Conservation (phyloP, 495 filamentous ascomycete genomes). For the Peziza echinospora region DNA sequence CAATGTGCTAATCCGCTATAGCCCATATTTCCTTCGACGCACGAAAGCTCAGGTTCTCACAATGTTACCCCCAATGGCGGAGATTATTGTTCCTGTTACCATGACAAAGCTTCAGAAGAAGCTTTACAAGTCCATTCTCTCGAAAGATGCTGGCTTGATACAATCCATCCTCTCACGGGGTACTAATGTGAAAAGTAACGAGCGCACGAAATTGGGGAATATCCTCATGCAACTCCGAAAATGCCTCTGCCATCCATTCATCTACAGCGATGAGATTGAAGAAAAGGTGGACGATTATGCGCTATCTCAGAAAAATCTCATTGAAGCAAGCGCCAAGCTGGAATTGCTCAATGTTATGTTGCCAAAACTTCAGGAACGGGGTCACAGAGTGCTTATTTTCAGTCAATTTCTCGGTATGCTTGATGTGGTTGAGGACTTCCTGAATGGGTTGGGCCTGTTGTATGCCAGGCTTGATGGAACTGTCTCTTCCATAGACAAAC, state of each 20-base stretch:
- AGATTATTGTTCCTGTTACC: constrained; percentile 81
- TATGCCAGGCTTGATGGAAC: constrained; percentile 74
- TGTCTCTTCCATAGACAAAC: constrained; percentile 60
- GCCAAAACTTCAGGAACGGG: constrained; percentile 68
- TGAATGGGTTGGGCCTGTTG: constrained; percentile 42
- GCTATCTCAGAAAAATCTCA: constrained; percentile 49
- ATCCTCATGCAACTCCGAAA: constrained; percentile 91
- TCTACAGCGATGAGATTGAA: constrained; percentile 76
- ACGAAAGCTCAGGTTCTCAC: constrained; percentile 79
- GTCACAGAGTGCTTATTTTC: constrained; percentile 85
- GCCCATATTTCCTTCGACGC: constrained; percentile 38
- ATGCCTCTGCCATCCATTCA: constrained; percentile 84
- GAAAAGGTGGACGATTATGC: constrained; percentile 31
- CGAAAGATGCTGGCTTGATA: constrained; percentile 74
- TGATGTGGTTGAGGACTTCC: constrained; percentile 78
- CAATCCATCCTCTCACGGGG: constrained; percentile 52
- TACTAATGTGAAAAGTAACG: constrained; percentile 33
- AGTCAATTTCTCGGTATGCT: constrained; percentile 85
- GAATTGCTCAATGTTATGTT: constrained; percentile 71
- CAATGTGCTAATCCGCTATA: not conserved
- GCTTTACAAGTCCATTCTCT: constrained; percentile 80
- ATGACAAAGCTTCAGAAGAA: constrained; percentile 87
- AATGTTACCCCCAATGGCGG: constrained; percentile 76
- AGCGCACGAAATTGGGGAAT: constrained; percentile 66
- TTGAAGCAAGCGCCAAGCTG: constrained; percentile 83